These are phyloP conservation scores for Saccharum hybrid DNA, from an alignment of 202 grass and related monocot species.

Conservation along the genomic window DNA sequence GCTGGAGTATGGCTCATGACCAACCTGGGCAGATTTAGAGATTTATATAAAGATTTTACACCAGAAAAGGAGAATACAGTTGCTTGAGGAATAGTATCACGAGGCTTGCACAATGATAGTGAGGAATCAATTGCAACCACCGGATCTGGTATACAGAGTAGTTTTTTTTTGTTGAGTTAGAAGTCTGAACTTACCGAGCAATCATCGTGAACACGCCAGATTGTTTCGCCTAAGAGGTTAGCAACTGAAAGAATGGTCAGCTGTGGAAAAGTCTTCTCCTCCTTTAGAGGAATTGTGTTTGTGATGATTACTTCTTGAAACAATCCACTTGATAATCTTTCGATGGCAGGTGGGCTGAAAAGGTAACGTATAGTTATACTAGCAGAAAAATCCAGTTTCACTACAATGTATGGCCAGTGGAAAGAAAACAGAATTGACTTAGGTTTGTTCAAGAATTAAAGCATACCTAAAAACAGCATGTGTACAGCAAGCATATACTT, in stretches of 20 bases:
- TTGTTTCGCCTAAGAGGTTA: slow-evolving; percentile 88
- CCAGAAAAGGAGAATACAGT: background rate
- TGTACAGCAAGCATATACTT: slow-evolving; percentile 97
- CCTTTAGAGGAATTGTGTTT: slow-evolving; percentile 83
- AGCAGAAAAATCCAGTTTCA: slow-evolving; percentile 4
- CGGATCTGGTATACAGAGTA: background rate
- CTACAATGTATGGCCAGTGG: background rate
- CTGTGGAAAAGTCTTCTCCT: slow-evolving; percentile 77
- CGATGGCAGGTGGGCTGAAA: slow-evolving; percentile 86
- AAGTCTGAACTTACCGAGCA: slow-evolving; percentile 68
- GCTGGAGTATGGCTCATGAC: slow-evolving; percentile 84
- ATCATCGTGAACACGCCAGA: slow-evolving; percentile 93
- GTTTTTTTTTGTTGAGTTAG: background rate
- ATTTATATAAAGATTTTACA: slow-evolving; percentile 2
- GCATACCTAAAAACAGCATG: slow-evolving; percentile 98
- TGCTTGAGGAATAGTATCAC: slow-evolving; percentile 16
- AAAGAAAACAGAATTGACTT: slow-evolving; percentile 10
- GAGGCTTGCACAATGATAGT: background rate
- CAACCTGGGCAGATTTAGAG: slow-evolving; percentile 57
- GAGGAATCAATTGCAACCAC: slow-evolving; percentile 20
- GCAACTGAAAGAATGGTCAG: slow-evolving; percentile 90
- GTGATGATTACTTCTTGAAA: slow-evolving; percentile 99
- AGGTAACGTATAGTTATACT: slow-evolving; percentile 23
- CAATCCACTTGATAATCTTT: slow-evolving; percentile 89
- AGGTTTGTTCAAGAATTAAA: slow-evolving; percentile 16